These are phyloP conservation scores for Ottelia alismoides DNA, from an alignment of 106 monocot species.

Conservation along the genomic window DNA sequence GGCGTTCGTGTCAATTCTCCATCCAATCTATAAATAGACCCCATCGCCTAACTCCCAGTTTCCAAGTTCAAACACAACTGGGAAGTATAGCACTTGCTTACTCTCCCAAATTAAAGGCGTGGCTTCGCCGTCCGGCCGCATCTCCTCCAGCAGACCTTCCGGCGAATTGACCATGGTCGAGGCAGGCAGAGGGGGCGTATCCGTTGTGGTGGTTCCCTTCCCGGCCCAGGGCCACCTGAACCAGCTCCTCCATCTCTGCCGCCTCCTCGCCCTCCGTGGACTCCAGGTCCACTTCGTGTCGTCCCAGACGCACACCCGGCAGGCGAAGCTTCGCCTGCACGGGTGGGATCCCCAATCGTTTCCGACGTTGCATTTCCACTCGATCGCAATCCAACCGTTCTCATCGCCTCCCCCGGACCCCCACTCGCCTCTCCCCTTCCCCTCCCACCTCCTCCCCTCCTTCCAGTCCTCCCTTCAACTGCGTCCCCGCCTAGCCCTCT, in stretches of 20 bases:
- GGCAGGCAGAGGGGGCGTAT: constrained; percentile 8
- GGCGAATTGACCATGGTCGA: too few species aligned
- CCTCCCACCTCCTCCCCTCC: constrained; percentile 29
- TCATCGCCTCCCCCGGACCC: constrained; percentile 19
- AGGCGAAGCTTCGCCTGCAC: constrained; percentile 32
- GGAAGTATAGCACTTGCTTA: too few species aligned
- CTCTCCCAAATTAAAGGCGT: too few species aligned
- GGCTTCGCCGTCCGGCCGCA: too few species aligned
- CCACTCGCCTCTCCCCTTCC: constrained; percentile 23
- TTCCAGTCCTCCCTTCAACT: constrained; percentile 15
- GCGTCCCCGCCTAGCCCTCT: constrained; percentile 13
- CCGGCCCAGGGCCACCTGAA: constrained; percentile 77
- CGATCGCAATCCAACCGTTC: constrained; percentile 25
- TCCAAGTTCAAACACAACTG: too few species aligned
- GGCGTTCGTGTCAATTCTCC: too few species aligned
- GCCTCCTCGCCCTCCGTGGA: constrained; percentile 20
- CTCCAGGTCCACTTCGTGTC: constrained; percentile 37
- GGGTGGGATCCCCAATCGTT: constrained; percentile 28
- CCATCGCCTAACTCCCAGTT: too few species aligned
- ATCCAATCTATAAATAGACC: too few species aligned
- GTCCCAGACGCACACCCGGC: constrained; percentile 37
- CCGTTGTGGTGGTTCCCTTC: constrained; percentile 52
- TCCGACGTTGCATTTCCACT: constrained; percentile 29
- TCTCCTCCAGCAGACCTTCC: too few species aligned
- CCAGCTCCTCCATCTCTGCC: constrained; percentile 62